phyloP scores from a whole-genome alignment of 495 filamentous ascomycete species.

The Wilcoxina mikolae region DNA sequence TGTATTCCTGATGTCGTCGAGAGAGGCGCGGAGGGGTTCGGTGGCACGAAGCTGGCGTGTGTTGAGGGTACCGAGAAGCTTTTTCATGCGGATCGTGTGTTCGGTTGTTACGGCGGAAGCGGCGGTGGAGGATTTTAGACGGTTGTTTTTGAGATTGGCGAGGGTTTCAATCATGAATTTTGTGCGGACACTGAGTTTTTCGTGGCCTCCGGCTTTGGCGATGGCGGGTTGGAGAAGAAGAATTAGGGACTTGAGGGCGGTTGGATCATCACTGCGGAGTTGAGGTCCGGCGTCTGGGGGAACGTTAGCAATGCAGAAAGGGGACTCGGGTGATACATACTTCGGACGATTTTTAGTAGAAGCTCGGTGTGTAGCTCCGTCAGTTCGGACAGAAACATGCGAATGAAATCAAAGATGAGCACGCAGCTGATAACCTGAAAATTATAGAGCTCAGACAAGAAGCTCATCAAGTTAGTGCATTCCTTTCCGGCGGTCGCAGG shows the following conservation, averaged over 20 bases:
- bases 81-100: constrained; percentile 73
- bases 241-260: constrained; percentile 82
- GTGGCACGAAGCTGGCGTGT: constrained; percentile 50
- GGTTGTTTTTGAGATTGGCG: constrained; percentile 86
- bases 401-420: constrained; percentile 80
- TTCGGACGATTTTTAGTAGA: constrained; percentile 67
- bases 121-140: constrained; percentile 54
- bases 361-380: constrained; percentile 87
- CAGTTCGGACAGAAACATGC: constrained; percentile 54
- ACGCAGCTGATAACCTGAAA: constrained; percentile 74
- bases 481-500: constrained; percentile 43
- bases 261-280: constrained; percentile 78
- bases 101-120: constrained; percentile 52
- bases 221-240: constrained; percentile 58
- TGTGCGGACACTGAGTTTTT: constrained; percentile 67
- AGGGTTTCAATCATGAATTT: constrained; percentile 98
- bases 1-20: constrained; percentile 64
- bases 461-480: constrained; percentile 60
- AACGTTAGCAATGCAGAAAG: constrained; percentile 7
- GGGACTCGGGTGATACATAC: constrained; percentile 30
- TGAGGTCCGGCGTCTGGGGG: constrained; percentile 53
- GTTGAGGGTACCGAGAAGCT: constrained; percentile 60
- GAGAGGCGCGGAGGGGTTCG: constrained; percentile 66
- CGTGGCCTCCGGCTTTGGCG: constrained; percentile 44
- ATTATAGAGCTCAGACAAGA: constrained; percentile 78